Percentiles rank a stretch among this genome's conserved stretches.
These are phyloP conservation scores for Saturnispora besseyi DNA, from an alignment of 805 yeast species.

Conservation along the genomic window DNA sequence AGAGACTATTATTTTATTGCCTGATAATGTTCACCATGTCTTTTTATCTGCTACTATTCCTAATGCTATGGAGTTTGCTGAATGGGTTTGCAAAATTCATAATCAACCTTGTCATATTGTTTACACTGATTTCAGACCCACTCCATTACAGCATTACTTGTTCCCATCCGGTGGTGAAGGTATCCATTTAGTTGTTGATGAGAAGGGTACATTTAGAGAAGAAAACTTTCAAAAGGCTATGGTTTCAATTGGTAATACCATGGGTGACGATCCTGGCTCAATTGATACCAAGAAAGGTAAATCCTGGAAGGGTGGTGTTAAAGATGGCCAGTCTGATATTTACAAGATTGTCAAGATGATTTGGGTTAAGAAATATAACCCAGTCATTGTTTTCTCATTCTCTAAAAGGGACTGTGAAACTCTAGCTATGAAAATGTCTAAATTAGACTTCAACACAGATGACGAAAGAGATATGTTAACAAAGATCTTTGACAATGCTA, in stretches of 20 bases:
- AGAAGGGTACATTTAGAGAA: constrained; percentile 90
- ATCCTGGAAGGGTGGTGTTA: constrained; percentile 78
- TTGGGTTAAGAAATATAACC: constrained; percentile 92
- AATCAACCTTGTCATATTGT: constrained; percentile 97
- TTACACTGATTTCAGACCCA: constrained; percentile 97
- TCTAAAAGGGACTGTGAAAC: constrained; percentile 95
- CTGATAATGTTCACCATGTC: constrained; percentile 90
- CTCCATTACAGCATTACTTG: constrained; percentile 93
- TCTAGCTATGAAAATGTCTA: constrained; percentile 90
- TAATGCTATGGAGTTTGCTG: constrained; percentile 96
- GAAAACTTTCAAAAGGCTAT: constrained; percentile 98
- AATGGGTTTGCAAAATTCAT: constrained; percentile 95
- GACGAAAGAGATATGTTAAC: constrained; percentile 89
- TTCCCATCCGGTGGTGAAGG: constrained; percentile 99
- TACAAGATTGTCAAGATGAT: constrained; percentile 97
- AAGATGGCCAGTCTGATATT: constrained; percentile 62
- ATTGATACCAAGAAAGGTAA: constrained; percentile 55
- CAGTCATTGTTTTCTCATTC: constrained; percentile 97
- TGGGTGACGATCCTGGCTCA: constrained; percentile 77
- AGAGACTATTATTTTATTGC: constrained; percentile 95
- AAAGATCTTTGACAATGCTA: constrained; percentile 85
- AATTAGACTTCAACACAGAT: constrained; percentile 85
- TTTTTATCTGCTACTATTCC: constrained; percentile 93
- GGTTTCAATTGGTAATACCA: constrained; percentile 78
- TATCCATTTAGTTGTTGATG: constrained; percentile 94